Base-by-base conservation (phyloP, 2,329 filamentous ascomycete genomes). In the Epichloe sibirici region DNA sequence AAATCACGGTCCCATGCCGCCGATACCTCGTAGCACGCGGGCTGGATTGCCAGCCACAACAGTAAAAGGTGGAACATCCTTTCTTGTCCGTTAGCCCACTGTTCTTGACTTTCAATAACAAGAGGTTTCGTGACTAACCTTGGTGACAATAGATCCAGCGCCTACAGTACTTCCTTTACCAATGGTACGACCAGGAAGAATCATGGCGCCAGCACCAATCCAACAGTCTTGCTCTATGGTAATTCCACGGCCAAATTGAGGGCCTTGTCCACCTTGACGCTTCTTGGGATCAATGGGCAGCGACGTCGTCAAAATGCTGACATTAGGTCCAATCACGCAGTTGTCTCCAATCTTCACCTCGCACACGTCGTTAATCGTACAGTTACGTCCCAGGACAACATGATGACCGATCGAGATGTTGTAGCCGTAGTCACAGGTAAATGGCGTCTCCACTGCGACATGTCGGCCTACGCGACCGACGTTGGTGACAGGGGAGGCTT, bases 341-440 rank as follows among this genome's bases (percentile, higher is more conserved):
- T 87, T 81, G 56, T 88, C 81, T 3, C 90, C 90, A 61, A 97
- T 90, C 46, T 75, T 82, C 55, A 97, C 86, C 57, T 83, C 77
- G 64, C 84, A 86, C n/a, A 90, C 84, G 65, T 98, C 93, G 52
- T 90, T 81, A 63, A 97, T 85, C 28, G 83, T 84, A 67, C 90
- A 96, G 62, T 88, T 86, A 52, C 87, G 79, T 17, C 86, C 88
- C 58, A 98, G 86, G 52, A 84, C 79, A 3, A 94, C 88, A 57
- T 93, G 84, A 59, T 90, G 85, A 12, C 88, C 90, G 58, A 98
- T 86, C 47, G 79, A 79, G 61, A 97, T 86, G 66, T 98, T 97
- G 71, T 95, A 97, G 0, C 93, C 93, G 63, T 96, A 96, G 62
- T 96, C 90, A 65, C 91, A 96, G 46, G 78, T 83, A 66, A 98